These are phyloP conservation scores for Mycena indigotica DNA, from an alignment of 768 basidiomycete genomes.

Conservation along the genomic window DNA sequence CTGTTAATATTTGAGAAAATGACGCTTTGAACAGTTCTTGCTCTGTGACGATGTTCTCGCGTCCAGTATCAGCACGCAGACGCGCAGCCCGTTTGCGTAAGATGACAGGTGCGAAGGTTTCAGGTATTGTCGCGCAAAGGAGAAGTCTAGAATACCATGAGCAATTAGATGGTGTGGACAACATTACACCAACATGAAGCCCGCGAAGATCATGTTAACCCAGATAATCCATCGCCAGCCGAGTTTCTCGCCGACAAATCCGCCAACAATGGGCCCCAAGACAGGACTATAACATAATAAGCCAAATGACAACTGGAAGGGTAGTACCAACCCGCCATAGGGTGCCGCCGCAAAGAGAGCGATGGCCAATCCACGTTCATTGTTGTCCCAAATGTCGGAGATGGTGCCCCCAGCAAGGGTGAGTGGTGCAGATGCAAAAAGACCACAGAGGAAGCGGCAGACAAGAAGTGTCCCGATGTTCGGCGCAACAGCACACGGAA, in stretches of 20 bases:
- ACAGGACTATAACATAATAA: conserved; percentile 28
- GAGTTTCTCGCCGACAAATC: conserved; percentile 43
- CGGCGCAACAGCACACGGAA: conserved; percentile 39
- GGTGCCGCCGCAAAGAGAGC: conserved; percentile 42
- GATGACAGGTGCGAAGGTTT: conserved; percentile 50
- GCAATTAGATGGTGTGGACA: neutral
- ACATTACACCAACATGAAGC: conserved; percentile 28
- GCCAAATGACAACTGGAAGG: neutral
- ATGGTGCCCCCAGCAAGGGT: conserved; percentile 43
- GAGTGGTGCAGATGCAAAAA: conserved; percentile 41
- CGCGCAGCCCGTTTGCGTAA: conserved; percentile 40
- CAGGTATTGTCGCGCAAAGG: conserved; percentile 35
- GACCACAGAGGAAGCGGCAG: conserved; percentile 41
- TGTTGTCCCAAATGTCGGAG: conserved; percentile 41
- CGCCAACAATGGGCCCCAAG: conserved; percentile 52
- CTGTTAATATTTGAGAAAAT: conserved; percentile 37
- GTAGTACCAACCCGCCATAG: conserved; percentile 31
- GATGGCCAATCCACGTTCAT: conserved; percentile 45
- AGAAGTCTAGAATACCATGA: conserved; percentile 5
- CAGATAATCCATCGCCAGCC: conserved; percentile 43
- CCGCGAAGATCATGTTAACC: conserved; percentile 45
- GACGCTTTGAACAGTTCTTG: conserved; percentile 42
- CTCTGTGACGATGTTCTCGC: conserved; percentile 40
- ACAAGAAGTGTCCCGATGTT: conserved; percentile 36
- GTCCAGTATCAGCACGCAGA: conserved; percentile 40